Conservation (phyloP, 805 yeast genomes). For the Wickerhamiella allomyrinae region DNA sequence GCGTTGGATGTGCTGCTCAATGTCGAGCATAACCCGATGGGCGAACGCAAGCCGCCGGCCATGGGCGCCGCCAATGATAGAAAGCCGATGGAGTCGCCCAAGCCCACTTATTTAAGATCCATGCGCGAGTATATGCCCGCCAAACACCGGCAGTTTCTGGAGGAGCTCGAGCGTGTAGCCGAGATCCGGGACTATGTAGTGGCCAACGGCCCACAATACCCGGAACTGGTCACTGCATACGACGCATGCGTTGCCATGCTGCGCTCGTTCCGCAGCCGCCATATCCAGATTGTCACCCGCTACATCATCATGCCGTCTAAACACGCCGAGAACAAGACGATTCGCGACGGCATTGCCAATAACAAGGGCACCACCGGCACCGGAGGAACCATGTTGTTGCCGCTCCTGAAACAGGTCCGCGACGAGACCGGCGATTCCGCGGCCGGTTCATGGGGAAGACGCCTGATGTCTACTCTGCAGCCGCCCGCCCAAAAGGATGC, state of each 20-base stretch:
- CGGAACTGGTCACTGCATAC: slow-evolving; percentile 55
- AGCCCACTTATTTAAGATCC: slow-evolving; percentile 50
- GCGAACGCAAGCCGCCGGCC: slow-evolving; percentile 30
- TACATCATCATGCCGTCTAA: slow-evolving; percentile 72
- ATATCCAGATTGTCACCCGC: slow-evolving; percentile 81
- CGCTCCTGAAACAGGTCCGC: slow-evolving; percentile 87
- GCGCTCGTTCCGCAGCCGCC: slow-evolving; percentile 79
- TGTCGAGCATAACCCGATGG: slow-evolving; percentile 69
- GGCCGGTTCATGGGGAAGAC: slow-evolving; percentile 82
- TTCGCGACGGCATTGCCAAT: slow-evolving; percentile 42
- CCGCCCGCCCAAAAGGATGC: neutral
- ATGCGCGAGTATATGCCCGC: slow-evolving; percentile 90
- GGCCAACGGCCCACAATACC: slow-evolving; percentile 25
- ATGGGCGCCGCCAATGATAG: slow-evolving; percentile 19
- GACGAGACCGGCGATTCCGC: slow-evolving; percentile 93
- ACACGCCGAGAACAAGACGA: slow-evolving; percentile 27
- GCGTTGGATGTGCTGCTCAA: slow-evolving; percentile 64
- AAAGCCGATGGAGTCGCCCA: slow-evolving; percentile 8
- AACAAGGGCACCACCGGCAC: slow-evolving; percentile 64
- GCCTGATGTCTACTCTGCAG: slow-evolving; percentile 23
- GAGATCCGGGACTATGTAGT: slow-evolving; percentile 52
- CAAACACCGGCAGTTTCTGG: slow-evolving; percentile 61
- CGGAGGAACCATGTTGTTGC: slow-evolving; percentile 85
- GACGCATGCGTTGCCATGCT: slow-evolving; percentile 86
- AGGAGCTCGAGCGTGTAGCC: slow-evolving; percentile 42